A percentile compares a stretch with the other conserved stretches of the same genome.
These are phyloP conservation scores for Aureobasidium sp. DNA, from an alignment of 2,329 filamentous ascomycete species.

Conservation along the genomic window DNA sequence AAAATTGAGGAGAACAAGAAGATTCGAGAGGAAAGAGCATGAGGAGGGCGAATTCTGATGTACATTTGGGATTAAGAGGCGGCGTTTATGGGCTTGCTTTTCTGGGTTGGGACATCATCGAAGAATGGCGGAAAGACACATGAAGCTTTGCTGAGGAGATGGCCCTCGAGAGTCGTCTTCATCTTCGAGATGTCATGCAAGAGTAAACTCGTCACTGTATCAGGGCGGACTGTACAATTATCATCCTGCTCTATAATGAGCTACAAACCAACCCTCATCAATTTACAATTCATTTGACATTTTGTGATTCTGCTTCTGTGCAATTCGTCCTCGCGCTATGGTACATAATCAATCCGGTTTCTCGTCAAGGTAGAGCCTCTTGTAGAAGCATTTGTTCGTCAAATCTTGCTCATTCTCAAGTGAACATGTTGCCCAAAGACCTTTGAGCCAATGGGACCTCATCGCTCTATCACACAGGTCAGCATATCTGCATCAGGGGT, in stretches of 20 bases:
- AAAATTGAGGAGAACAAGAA: not conserved
- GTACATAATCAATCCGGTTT: not conserved
- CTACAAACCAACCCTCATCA: not conserved
- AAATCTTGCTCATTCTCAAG: not conserved
- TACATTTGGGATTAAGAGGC: not conserved
- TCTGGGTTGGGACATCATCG: not conserved
- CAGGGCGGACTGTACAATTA: not conserved
- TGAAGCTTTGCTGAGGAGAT: not conserved
- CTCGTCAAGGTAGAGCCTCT: not conserved
- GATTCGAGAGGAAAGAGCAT: not conserved
- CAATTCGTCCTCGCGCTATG: not conserved
- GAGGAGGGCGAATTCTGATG: not conserved
- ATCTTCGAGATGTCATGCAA: not conserved
- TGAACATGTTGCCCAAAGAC: conserved; percentile 11
- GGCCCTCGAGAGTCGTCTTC: not conserved
- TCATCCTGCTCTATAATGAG: not conserved
- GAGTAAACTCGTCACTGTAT: not conserved
- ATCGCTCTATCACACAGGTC: not conserved
- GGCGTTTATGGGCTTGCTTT: not conserved
- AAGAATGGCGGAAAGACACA: not conserved
- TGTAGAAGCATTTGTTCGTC: not conserved
- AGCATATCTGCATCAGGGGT: not conserved
- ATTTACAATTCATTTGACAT: not conserved
- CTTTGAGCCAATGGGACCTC: not conserved
- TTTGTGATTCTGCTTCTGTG: not conserved